These are phyloP conservation scores for Akanthomyces uredinophilus DNA, from an alignment of 2,329 filamentous ascomycete species.

Conservation along the genomic window DNA sequence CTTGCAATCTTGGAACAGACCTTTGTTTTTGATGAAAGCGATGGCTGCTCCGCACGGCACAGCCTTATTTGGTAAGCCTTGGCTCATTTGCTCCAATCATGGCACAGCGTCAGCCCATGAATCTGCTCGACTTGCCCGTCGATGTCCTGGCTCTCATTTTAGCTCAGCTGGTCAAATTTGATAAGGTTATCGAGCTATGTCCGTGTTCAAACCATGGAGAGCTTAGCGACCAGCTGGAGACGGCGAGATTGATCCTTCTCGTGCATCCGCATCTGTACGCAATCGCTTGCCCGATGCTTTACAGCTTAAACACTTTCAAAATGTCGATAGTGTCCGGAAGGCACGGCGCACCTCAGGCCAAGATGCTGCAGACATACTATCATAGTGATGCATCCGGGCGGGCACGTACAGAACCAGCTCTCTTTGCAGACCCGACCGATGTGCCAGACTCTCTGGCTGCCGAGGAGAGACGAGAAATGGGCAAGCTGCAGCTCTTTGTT, in stretches of 20 bases:
- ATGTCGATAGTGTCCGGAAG: slow-evolving; percentile 24
- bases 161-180: slow-evolving; percentile 24
- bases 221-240: slow-evolving; percentile 16
- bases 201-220: slow-evolving; percentile 21
- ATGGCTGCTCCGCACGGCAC: neutral
- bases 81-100: neutral
- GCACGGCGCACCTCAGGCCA: slow-evolving; percentile 25
- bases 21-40: neutral
- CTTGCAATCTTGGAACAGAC: neutral
- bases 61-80: neutral
- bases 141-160: slow-evolving; percentile 30
- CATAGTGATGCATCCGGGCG: neutral
- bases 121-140: slow-evolving; percentile 30
- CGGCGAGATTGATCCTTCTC: slow-evolving; percentile 27
- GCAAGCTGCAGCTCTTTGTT: slow-evolving; percentile 10
- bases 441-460: slow-evolving; percentile 14
- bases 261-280: slow-evolving; percentile 29
- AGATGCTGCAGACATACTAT: slow-evolving; percentile 19
- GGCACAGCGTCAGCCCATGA: slow-evolving; percentile 13
- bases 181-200: slow-evolving; percentile 24
- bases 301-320: slow-evolving; percentile 27
- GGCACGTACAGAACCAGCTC: neutral
- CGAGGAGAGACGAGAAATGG: slow-evolving; percentile 6
- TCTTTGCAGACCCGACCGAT: slow-evolving; percentile 5
- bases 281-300: slow-evolving; percentile 29